Base-by-base conservation (phyloP, 2,329 filamentous ascomycete species). In the Allantophomopsis lycopodina region DNA sequence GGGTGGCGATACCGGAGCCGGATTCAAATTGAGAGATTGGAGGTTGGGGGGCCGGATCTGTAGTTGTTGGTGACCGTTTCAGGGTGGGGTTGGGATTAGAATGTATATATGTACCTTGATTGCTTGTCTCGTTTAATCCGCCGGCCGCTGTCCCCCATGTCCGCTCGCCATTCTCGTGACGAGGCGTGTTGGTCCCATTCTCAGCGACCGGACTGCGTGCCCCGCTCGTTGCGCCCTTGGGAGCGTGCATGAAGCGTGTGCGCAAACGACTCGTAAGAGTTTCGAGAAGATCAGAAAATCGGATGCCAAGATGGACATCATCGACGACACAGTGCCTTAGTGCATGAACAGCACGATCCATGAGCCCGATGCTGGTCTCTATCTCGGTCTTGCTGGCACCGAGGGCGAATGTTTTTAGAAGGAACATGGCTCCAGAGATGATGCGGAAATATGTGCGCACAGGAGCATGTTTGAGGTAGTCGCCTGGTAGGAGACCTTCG, bases 401-500 rank as follows among this genome's bases (percentile, higher is more conserved):
- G 1, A 91, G 68, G 1, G 83, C 83, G 57, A 91, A 89, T 0
- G 84, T 89, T 62, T 83, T 91, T 37, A 91, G 70, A 14, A 91
- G 59, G 52, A 91, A 88, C 73, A 89, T 88, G 45, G 83, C 82
- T 4, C 84, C 83, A 42, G 79, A 84, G 47, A 89, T 85, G 55
- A 91, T 89, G 41, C 84, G 76, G 62, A 91, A 88, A 56, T 89
- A 89, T 0, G 84, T 89, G 36, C 84, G 71, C 4, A 91, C 84
- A 0, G 84, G 84, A 0, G 83, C 83, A 53, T 89, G 84, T 54
- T 85, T 84, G 35, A 91, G 74, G 50, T 83, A 87, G 32, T 79
- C 80, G 6, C 73, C 73, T 0, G 83, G 82, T 4, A 83, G 66
- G 14, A 91, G 67, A 2, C 81, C 82, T 16, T 89, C 76, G 7